A percentile compares a stretch with the other conserved stretches of the same genome.
Conservation (phyloP, 208 protist genomes). For the Porcisia hertigi region DNA sequence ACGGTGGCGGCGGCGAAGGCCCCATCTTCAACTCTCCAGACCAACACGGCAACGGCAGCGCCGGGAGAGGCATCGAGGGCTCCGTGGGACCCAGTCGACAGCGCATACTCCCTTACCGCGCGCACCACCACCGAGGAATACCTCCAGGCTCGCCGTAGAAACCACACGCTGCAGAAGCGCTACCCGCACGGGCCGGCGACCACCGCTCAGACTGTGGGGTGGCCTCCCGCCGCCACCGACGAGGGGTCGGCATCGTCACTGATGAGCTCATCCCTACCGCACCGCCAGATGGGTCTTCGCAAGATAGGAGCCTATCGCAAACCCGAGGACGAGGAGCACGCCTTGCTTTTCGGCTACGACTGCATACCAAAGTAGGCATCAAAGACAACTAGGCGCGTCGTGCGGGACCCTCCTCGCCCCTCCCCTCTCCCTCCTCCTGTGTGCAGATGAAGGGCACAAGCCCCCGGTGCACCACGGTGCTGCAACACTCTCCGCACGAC, state of each 20-base stretch:
- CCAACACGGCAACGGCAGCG: background rate
- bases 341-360: constrained; percentile 59
- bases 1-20: background rate
- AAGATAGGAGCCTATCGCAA: constrained; percentile 40
- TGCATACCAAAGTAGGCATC: constrained; percentile 36
- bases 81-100: background rate
- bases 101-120: background rate
- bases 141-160: constrained; percentile 37
- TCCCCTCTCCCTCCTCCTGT: background rate
- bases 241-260: background rate
- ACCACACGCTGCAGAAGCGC: constrained; percentile 43
- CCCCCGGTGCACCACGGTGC: background rate
- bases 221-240: constrained; percentile 16
- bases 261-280: background rate
- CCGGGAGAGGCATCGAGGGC: background rate
- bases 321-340: constrained; percentile 65
- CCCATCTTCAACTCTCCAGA: background rate
- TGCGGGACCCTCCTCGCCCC: background rate
- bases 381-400: background rate
- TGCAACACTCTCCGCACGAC: background rate
- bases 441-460: background rate
- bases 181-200: constrained; percentile 50
- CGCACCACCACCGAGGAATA: constrained; percentile 30
- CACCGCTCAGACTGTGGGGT: constrained; percentile 55
- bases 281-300: constrained; percentile 5